Evolutionary conservation across 2,329 filamentous ascomycete species (phyloP), one percentile per base, ranked within the genome.

Genomic region (Fusarium sterilihyphosum): DNA sequence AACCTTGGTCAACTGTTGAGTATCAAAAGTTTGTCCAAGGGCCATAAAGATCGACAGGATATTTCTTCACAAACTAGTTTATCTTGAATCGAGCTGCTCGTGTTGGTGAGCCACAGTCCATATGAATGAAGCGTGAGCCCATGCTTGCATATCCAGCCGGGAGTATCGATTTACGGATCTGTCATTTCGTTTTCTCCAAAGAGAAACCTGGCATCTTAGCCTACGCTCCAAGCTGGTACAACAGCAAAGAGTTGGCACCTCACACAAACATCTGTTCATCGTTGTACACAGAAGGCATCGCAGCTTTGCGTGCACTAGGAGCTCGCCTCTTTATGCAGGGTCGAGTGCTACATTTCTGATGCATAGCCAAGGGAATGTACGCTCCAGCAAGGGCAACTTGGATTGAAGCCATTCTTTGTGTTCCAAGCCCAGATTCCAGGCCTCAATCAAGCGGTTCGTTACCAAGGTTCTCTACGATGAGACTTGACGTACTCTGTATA

Each of bases 201-300:
- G n/a, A 26, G 43, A 8, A 44, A n/a, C 17, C 10, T 49, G 20
- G 43, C 26, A 64, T 18, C n/a, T 60, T 12, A 26, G 16, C 18
- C 16, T 37, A 4, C 22, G 22, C 22, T 46, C 31, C 26, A 44
- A 44, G 33, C 20, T 29, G 14, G 20, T 26, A n/a, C 24, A 44
- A 22, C 24, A 41, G 20, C 14, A 40, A 20, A 26, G 11, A 22
- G 26, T 24, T 17, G 31, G 9, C 35, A 44, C 31, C 33, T 49
- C 31, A 56, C 37, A 60, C 60, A 66, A 66, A 66, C 60, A 70
- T 33, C 17, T 49, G 14, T 37, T 38, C 18, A n/a, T 38, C 24
- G 46, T 60, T 17, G 47, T 44, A 67, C 53, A 31, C 31, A 29
- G 5, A 37, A 60, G 37, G 67, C 66, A 43, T 49, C 33, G 17